These are phyloP conservation scores for Magnolia officinalis DNA, from an alignment of 164 flowering plant genomes.

Conservation along the genomic window DNA sequence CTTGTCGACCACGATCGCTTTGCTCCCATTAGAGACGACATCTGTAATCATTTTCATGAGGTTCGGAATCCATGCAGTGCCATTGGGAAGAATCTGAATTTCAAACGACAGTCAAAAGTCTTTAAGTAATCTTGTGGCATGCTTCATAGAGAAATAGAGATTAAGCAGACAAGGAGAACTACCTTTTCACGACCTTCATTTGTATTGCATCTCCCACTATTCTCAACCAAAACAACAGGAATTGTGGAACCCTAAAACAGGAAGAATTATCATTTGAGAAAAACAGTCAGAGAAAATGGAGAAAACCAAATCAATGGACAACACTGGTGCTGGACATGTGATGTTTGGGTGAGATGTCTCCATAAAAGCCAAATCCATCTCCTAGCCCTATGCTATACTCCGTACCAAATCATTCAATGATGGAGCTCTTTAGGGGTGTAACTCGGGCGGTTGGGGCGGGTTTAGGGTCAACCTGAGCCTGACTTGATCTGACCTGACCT, in stretches of 20 bases:
- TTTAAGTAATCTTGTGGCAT: not conserved
- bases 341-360: no score
- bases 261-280: no score
- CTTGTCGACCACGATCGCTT: conserved; percentile 68
- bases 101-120: not conserved
- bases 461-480: no score
- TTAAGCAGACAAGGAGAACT: not conserved
- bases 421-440: no score
- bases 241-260: conserved; percentile 38
- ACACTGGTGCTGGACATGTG: no score
- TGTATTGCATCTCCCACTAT: conserved; percentile 89
- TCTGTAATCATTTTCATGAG: conserved; percentile 59
- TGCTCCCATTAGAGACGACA: conserved; percentile 62
- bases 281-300: no score
- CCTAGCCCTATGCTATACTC: no score
- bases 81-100: conserved; percentile 79
- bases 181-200: conserved; percentile 89
- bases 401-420: no score
- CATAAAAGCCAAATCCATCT: no score
- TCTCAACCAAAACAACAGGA: conserved; percentile 90
- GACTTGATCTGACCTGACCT: no score
- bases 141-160: not conserved
- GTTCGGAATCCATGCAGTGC: conserved; percentile 79
- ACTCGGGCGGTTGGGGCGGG: no score
- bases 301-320: no score